Percentiles rank a stretch among this genome's conserved stretches.
phyloP scores from a whole-genome alignment of 495 filamentous ascomycete genomes.

The Neohortaea acidophila region DNA sequence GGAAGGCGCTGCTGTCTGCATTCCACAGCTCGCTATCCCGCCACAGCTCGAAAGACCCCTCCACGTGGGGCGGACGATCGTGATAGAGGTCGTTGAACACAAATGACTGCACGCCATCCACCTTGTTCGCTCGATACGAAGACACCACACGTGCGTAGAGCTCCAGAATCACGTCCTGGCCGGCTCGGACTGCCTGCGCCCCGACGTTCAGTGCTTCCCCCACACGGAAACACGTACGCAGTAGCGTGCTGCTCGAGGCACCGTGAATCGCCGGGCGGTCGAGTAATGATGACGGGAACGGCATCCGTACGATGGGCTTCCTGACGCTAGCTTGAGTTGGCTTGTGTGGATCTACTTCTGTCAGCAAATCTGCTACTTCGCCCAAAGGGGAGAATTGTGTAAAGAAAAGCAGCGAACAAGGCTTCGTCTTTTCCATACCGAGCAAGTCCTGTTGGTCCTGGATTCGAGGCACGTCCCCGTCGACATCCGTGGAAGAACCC shows the following conservation, averaged over 20 bases:
- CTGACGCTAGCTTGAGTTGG: too few relatives aligned
- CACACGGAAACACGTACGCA: slow-evolving; percentile 47
- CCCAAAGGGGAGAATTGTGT: too few relatives aligned
- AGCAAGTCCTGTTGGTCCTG: too few relatives aligned
- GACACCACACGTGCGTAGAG: slow-evolving; percentile 42
- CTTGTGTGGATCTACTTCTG: too few relatives aligned
- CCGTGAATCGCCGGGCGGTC: slow-evolving; percentile 40
- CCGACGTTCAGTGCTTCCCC: slow-evolving; percentile 38
- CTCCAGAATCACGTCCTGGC: slow-evolving; percentile 38
- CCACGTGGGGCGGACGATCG: slow-evolving; percentile 36
- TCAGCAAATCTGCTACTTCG: too few relatives aligned
- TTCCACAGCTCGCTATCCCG: slow-evolving; percentile 33
- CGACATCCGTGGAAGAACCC: too few relatives aligned
- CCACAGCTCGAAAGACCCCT: slow-evolving; percentile 36
- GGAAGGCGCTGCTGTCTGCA: slow-evolving; percentile 29
- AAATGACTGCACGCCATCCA: slow-evolving; percentile 38
- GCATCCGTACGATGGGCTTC: slow-evolving; percentile 30
- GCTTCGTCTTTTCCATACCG: too few relatives aligned
- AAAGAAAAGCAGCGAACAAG: too few relatives aligned
- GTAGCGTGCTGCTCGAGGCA: slow-evolving; percentile 29
- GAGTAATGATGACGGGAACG: slow-evolving; percentile 34
- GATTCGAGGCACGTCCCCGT: too few relatives aligned
- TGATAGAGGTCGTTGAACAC: slow-evolving; percentile 45
- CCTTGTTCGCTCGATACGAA: slow-evolving; percentile 32
- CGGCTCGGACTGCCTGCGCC: slow-evolving; percentile 26